Evolutionary conservation across 2,329 filamentous ascomycete species (phyloP), one percentile per base, ranked within the genome.

Genomic region (Cladobotryum mycophilum): DNA sequence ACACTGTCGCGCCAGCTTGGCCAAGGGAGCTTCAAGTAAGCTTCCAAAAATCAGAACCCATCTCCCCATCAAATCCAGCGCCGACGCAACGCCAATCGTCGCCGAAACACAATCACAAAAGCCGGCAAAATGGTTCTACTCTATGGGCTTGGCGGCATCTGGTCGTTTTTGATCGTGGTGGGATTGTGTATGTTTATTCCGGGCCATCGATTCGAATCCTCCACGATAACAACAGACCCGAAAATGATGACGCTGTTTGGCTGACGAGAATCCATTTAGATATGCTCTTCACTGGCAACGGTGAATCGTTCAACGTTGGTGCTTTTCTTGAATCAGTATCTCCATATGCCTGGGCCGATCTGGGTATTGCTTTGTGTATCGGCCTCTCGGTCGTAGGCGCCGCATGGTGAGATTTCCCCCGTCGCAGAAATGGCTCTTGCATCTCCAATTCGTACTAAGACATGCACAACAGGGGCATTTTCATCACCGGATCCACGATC

Each of bases 401-500:
- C 67, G 92, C 92, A 80, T 99, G 93, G 93, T 97, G 82, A 59
- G 38, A 25, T 36, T 41, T 48, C 35, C 25, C 9, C 20, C 46
- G 41, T 40, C 34, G 9, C 14, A n/a, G 18, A 9, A 30, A 25
- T 25, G 18, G 15, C 34, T 5, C 17, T 6, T 34, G 22, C 14
- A 13, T 11, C 33, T 46, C 20, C 17, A 9, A 12, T n/a, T 40
- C 20, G 14, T 22, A 11, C 45, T 30, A 45, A 15, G 5, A 44
- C n/a, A 13, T 15, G 52, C 14, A 38, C 12, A 40, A 40, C 65
- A 97, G 93, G 93, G 93, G 95, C 64, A 99, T 99, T 70, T 93
- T 99, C 75, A 93, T 97, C 61, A 99, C 93, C 34, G 95, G 95
- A 62, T 95, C 91, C 53, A 96, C 93, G 52, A 99, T 99, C 68